Conservation (phyloP, 148 eudicot genomes). For the Arbutus unedo region DNA sequence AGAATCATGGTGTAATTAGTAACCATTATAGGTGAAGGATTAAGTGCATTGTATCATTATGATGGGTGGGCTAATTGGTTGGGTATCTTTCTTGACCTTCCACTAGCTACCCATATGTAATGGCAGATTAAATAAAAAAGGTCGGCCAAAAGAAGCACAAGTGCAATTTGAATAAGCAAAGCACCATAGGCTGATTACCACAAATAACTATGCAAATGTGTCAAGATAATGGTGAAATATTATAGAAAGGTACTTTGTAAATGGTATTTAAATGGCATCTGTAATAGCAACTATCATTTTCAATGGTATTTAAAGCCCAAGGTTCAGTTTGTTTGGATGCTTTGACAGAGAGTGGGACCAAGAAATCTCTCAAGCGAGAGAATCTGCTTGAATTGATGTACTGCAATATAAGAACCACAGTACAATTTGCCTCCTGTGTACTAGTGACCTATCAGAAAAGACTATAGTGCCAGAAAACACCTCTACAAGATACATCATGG, state of each 20-base stretch:
- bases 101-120: constrained; percentile 21
- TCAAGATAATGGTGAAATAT: constrained; percentile 4
- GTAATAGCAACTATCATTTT: background rate
- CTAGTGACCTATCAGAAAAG: background rate
- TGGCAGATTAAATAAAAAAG: constrained; percentile 12
- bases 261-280: background rate
- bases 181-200: constrained; percentile 21
- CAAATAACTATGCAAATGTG: constrained; percentile 4
- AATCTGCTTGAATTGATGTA: no score
- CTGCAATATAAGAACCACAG: background rate
- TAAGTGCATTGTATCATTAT: constrained; percentile 12
- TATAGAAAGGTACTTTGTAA: background rate
- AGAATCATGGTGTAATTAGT: background rate
- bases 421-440: background rate
- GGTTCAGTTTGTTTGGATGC: constrained; percentile 8
- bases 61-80: constrained; percentile 29
- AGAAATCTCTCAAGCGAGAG: background rate
- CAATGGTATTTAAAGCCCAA: background rate
- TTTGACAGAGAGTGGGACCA: constrained; percentile 1
- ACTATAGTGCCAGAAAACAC: background rate
- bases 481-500: background rate
- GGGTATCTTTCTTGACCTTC: constrained; percentile 32
- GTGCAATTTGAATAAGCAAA: constrained; percentile 42
- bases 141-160: constrained; percentile 44
- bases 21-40: background rate